Base-by-base conservation (phyloP, 441 rosid species). In the Bocquillonia castaneifolia region DNA sequence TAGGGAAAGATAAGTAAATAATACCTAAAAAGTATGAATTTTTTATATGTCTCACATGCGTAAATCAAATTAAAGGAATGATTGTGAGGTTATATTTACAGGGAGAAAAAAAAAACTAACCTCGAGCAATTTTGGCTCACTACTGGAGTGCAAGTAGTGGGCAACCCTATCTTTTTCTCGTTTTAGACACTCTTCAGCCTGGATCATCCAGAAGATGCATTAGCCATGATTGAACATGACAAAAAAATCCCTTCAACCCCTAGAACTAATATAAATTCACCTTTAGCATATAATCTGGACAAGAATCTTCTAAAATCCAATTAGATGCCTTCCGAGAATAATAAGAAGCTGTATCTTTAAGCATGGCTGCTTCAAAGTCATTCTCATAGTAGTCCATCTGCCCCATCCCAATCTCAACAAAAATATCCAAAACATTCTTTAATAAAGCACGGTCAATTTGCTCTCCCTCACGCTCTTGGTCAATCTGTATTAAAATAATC, bases 151-250 rank as follows among this genome's bases (percentile, higher is more conserved):
- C 74, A 92, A 80, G 75, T 94, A 94, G 78, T 92, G 89, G 62
- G 98, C 69, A 58, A 94, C 97, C 74, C 99, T 88, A 64, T 94
- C 99, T 84, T 84, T 87, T 80, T 94, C 99, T 79, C 89, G 86
- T 79, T 83, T 94, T 22, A 92, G 76, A 80, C 99, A 92, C 76
- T 90, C 99, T 78, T 94, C 99, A 65, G 95, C 90, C 99, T 91
- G 82, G 76, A 75, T 77, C 45, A 70, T 32, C 67, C 55, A 53
- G 36, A 70, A 67, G 47, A 75, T 42, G 58, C 23, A 39, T 64
- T 13, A 75, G 36, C 14, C 29, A 37, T 31, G 47, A 44, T 72
- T 29, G 57, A 20, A 59, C 51, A 66, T 10, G 45, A 29, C 34
- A 31, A 20, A 10, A 48, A 62, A 31, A 63, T 12, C 67, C 42